Base-by-base conservation (phyloP, 495 filamentous ascomycete species). In the Elaphomyces granulatus region DNA sequence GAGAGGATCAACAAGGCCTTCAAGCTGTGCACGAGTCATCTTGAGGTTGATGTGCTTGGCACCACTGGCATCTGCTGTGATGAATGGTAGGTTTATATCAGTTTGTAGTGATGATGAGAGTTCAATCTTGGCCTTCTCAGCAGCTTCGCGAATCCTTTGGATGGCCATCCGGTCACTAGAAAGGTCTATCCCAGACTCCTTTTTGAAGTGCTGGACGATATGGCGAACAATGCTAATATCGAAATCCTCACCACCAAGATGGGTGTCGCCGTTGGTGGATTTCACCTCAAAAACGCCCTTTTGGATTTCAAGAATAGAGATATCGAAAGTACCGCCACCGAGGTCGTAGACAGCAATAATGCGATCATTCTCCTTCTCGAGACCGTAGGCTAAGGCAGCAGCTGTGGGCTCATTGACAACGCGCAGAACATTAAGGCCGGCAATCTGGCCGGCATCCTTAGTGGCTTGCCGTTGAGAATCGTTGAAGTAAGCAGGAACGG, bases 71-170 rank as follows among this genome's bases (percentile, higher is more conserved):
- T 93, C 87, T 47, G 90, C 90, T 55, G 86, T 92, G 66, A 98
- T 98, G 79, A 95, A 98, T 44, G 90, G 92, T 42, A 96, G 80
- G 68, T 90, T 94, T 68, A 96, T 95, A 61, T 98, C 90, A 42
- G 90, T 98, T 67, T 95, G 88, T 49, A 90, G 76, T 39, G 86
- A 83, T 15, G 87, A 95, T 2, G 90, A 96, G 46, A 98, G 75
- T 68, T 98, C 90, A 56, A 96, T 98, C 83, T 98, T 98, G 57
- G 90, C 90, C 78, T 98, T 98, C 77, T 98, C 90, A 45, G 92
- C 90, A 46, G 90, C 90, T 70, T 98, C 90, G 67, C 90, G 90
- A 61, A 98, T 95, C 69, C 90, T 76, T 72, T 98, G 90, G 51
- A 98, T 92, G 42, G 90, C 90, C 90, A 98, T 96, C 55, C 90